Evolutionary conservation across 2,329 filamentous ascomycete species (phyloP), one percentile per base, ranked within the genome.

Genomic region (Aureobasidium namibiae): DNA sequence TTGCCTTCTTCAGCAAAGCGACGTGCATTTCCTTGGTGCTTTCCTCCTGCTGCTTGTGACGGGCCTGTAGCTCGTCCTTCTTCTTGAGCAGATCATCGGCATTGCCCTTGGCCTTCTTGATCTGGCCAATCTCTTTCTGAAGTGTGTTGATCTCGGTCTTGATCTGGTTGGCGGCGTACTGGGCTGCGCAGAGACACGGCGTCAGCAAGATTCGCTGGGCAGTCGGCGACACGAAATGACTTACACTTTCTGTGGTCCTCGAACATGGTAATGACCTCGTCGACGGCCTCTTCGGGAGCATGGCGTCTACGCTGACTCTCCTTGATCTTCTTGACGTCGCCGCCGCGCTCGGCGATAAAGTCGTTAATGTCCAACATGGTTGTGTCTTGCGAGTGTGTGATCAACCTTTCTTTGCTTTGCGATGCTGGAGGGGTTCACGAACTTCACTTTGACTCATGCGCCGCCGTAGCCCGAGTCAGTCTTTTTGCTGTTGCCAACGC

Each of bases 31-130:
- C 82, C 16, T 80, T 78, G 2, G 91, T 91, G 60, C 82, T 76
- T 34, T 90, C 87, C 66, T 91, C 84, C 61, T 91, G 80, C 45
- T 81, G 81, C 76, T 92, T 92, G 80, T 95, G 92, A 74, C 91
- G 81, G 74, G 89, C 86, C 69, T 92, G 87, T 50, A 96, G 76
- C 4, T 85, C 83, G 53, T 80, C 79, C 75, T 96, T 96, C 72
- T 92, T 79, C 69, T 86, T 78, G 61, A 96, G 79, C 62, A 96
- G 78, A 41, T 91, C 88, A 66, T 84, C 84, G 41, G 90, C 90
- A 72, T 92, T 85, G 76, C 95, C 90, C 79, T 96, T 96, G 66
- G 86, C 86, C 86, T 95, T 96, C 79, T 95, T 96, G 80, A 92
- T 95, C 68, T 83, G 78, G 18, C 89, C 90, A 70, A 97, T 95